These are phyloP conservation scores for Ormosia emarginata DNA, from an alignment of 306 rosid genomes.

Conservation along the genomic window DNA sequence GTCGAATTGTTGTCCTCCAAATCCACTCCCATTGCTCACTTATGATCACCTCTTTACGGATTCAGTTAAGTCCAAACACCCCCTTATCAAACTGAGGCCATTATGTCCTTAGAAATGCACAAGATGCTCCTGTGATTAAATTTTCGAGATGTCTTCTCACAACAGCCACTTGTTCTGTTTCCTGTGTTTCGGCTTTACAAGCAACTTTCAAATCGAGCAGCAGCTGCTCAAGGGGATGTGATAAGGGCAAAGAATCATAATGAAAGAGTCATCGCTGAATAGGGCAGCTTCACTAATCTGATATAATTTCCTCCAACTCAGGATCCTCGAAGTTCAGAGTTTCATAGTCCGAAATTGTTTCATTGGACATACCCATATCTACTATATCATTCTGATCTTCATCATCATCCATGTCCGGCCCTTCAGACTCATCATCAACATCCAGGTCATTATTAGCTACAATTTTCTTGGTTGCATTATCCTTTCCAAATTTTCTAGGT, in stretches of 20 bases:
- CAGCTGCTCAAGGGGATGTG: slow-evolving; percentile 1
- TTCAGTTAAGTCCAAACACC: slow-evolving; percentile 5
- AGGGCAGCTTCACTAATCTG: slow-evolving; percentile 53
- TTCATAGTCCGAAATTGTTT: slow-evolving; percentile 64
- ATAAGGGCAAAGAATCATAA: slow-evolving; percentile 17
- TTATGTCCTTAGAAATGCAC: slow-evolving; percentile 9
- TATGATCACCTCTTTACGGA: slow-evolving; percentile 11
- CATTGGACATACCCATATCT: slow-evolving; percentile 53
- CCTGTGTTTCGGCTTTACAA: slow-evolving; percentile 13
- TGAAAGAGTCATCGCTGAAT: slow-evolving; percentile 3
- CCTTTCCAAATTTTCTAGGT: slow-evolving; percentile 58
- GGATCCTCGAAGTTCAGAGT: slow-evolving; percentile 61
- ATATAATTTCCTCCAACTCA: slow-evolving; percentile 85
- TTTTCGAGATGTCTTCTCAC: background rate
- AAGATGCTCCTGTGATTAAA: slow-evolving; percentile 12
- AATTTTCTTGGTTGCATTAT: slow-evolving; percentile 36
- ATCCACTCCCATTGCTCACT: slow-evolving; percentile 9
- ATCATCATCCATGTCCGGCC: slow-evolving; percentile 66
- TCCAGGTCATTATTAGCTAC: slow-evolving; percentile 37
- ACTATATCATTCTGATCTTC: slow-evolving; percentile 57
- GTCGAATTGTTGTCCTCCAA: background rate
- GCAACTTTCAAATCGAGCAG: slow-evolving; percentile 26
- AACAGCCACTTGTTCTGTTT: slow-evolving; percentile 7
- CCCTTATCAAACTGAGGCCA: slow-evolving; percentile 15
- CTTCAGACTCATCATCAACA: slow-evolving; percentile 59